Base-by-base conservation (phyloP, 441 rosid genomes). In the Raphanus hybrid region DNA sequence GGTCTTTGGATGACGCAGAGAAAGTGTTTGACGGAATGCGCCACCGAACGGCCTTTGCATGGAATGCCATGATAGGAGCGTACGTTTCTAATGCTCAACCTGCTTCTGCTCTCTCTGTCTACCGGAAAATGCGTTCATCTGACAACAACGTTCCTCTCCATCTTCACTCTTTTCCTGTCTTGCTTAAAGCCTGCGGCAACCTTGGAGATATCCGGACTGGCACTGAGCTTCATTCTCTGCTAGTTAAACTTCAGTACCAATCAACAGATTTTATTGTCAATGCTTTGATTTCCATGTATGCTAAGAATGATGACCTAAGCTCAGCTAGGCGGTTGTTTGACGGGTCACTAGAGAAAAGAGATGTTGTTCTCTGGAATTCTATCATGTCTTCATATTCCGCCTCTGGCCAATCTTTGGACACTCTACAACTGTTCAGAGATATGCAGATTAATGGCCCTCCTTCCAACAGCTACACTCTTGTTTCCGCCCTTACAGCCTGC, bases 321-420 rank as follows among this genome's bases (percentile, higher is more conserved):
- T 84, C 84, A 11, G 98, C 95, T 7, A 88, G 85, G 84, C 87
- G 71, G 75, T 74, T 93, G 60, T 92, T 95, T 75, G 87, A 86
- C 50, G 69, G 81, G 70, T 78, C 85, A 32, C 50, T 69, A 64
- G 87, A 75, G 15, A 85, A 80, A 79, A 80, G 80, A 16, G 96
- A 93, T 77, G 85, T 85, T 67, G 91, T 91, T 70, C 78, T 88
- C 9, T 93, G 98, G 99, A 93, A 90, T 80, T 93, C 97, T 60
- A 88, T 90, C 3, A 83, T 91, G 67, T 85, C 92, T 52, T 92
- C 91, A 0, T 89, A 85, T 80, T 87, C 91, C 43, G 50, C 82
- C 5, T 78, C 79, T 77, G 87, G 92, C 2, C 75, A 71, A 70
- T 78, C 83, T 64, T 23, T 43, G 3, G 92, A 90, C 88, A 94